Evolutionary conservation across 305 asterid species (phyloP).

Genomic region (Caryopteris hybrid): DNA sequence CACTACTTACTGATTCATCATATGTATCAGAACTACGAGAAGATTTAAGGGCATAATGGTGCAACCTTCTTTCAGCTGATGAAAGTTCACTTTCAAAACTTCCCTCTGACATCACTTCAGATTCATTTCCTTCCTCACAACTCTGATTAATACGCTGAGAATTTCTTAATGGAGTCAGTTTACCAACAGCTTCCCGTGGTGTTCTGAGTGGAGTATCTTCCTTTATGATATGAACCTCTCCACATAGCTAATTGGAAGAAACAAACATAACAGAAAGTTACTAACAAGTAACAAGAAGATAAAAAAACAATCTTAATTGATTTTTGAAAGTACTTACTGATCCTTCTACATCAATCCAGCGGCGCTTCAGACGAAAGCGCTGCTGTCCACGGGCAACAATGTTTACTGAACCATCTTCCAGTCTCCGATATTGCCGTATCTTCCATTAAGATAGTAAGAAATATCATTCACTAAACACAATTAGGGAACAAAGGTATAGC

Average conservation of each 20-base stretch:
- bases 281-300: slow-evolving; percentile 11
- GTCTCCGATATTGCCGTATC: slow-evolving; percentile 86
- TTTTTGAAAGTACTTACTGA: slow-evolving; percentile 49
- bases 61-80: slow-evolving; percentile 70
- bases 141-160: slow-evolving; percentile 25
- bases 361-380: slow-evolving; percentile 83
- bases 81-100: slow-evolving; percentile 89
- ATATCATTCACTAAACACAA: background rate
- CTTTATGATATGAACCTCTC: slow-evolving; percentile 74
- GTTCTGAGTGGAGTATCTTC: slow-evolving; percentile 86
- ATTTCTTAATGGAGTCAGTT: slow-evolving; percentile 53
- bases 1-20: slow-evolving; percentile 61
- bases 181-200: slow-evolving; percentile 85
- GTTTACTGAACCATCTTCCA: slow-evolving; percentile 94
- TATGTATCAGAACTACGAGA: slow-evolving; percentile 38
- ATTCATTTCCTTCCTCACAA: slow-evolving; percentile 59
- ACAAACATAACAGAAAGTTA: slow-evolving; percentile 11
- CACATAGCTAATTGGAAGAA: slow-evolving; percentile 57
- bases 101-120: slow-evolving; percentile 79
- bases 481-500: slow-evolving; percentile 9
- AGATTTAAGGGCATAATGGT: slow-evolving; percentile 60
- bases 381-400: slow-evolving; percentile 91
- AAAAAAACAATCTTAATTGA: slow-evolving; percentile 10
- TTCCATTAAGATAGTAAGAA: slow-evolving; percentile 24
- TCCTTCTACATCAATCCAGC: slow-evolving; percentile 80